Conservation (phyloP, 2,329 filamentous ascomycete genomes). For the Lachnellula arida region DNA sequence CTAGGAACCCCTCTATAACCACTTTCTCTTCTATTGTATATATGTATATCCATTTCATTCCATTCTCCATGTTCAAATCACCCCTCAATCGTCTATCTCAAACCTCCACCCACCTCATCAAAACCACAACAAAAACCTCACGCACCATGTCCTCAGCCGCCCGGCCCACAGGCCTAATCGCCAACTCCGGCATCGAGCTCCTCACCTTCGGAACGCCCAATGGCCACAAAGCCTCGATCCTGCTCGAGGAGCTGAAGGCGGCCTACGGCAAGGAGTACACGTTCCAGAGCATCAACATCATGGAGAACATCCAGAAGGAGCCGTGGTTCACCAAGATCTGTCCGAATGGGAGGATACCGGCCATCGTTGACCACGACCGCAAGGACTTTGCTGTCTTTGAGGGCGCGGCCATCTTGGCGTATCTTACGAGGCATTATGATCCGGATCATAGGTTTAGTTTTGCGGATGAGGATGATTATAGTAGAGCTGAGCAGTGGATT, state of each 20-base stretch:
- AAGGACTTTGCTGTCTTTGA: slow-evolving; percentile 65
- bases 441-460: slow-evolving; percentile 62
- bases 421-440: slow-evolving; percentile 70
- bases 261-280: slow-evolving; percentile 58
- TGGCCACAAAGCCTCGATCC: slow-evolving; percentile 52
- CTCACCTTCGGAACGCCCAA: slow-evolving; percentile 54
- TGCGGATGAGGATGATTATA: slow-evolving; percentile 44
- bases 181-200: slow-evolving; percentile 60
- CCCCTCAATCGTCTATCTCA: slow-evolving; percentile 23
- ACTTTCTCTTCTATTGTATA: background rate
- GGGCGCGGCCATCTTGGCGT: slow-evolving; percentile 67
- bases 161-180: slow-evolving; percentile 51
- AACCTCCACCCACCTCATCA: slow-evolving; percentile 19
- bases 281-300: slow-evolving; percentile 54
- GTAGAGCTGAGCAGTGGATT: slow-evolving; percentile 55
- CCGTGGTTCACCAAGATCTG: slow-evolving; percentile 59
- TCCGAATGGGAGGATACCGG: slow-evolving; percentile 63
- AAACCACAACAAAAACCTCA: background rate
- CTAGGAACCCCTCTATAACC: background rate
- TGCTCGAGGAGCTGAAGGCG: slow-evolving; percentile 63
- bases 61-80: slow-evolving; percentile 22
- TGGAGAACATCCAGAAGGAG: slow-evolving; percentile 61
- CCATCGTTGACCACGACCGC: slow-evolving; percentile 62
- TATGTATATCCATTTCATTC: no score
- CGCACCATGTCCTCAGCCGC: slow-evolving; percentile 23